Evolutionary conservation across 768 basidiomycete genomes (phyloP).

Genomic region (Coprinellus micaceus): DNA sequence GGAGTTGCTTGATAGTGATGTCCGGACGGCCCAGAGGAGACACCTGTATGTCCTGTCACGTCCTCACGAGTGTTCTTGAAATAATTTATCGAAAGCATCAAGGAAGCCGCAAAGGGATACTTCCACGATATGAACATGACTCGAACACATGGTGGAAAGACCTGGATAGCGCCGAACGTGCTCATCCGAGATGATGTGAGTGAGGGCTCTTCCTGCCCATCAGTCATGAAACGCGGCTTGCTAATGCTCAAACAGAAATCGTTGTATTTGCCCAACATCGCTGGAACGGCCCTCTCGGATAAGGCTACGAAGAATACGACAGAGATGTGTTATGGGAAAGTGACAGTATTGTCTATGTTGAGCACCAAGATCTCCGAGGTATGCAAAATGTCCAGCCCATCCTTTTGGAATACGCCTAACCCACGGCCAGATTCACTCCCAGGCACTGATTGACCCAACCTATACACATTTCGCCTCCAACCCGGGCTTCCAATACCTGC

Average conservation of each 20-base stretch:
- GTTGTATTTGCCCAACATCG: conserved; percentile 85
- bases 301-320: conserved; percentile 67
- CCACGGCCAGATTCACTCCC: conserved; percentile 62
- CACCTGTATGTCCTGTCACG: conserved; percentile 44
- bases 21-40: conserved; percentile 63
- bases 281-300: conserved; percentile 62
- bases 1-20: conserved; percentile 69
- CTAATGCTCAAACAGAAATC: conserved; percentile 60
- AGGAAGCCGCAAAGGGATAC: conserved; percentile 71
- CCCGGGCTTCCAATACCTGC: conserved; percentile 67
- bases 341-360: conserved; percentile 81
- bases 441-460: conserved; percentile 63
- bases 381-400: too few relatives aligned
- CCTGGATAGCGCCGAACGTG: conserved; percentile 87
- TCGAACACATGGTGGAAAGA: conserved; percentile 83
- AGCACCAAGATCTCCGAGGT: conserved; percentile 88
- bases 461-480: conserved; percentile 48
- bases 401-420: too few relatives aligned
- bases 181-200: conserved; percentile 88
- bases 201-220: conserved; percentile 10
- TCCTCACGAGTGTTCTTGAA: neutral
- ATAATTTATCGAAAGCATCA: conserved; percentile 32
- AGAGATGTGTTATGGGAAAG: conserved; percentile 65
- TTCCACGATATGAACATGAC: conserved; percentile 82
- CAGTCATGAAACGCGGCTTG: too few relatives aligned